Evolutionary conservation across 306 rosid genomes (phyloP), one percentile per base, ranked within the genome.

Genomic region (Quercus cerris): DNA sequence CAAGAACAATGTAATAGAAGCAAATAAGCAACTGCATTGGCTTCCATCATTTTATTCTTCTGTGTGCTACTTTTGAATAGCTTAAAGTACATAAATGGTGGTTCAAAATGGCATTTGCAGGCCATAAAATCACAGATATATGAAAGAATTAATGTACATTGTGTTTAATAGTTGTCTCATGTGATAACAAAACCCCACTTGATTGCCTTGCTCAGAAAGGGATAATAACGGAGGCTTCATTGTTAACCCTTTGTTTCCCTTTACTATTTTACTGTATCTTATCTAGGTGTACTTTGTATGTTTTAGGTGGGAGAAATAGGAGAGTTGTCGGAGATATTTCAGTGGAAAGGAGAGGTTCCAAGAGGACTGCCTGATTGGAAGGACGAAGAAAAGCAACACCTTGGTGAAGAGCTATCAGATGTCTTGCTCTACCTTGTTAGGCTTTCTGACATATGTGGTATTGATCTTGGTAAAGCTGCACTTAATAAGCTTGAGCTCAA

Each of bases 401-500:
- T 67, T 22, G 82, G 79, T 9, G 79, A 78, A 78, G 86, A 83
- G 38, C 80, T 78, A 5, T 69, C 82, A 15, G 76, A 78, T 10
- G 82, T 82, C 22, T 33, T 77, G 75, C 79, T 73, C 12, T 82
- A 77, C 41, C 78, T 73, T 20, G 61, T 74, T 18, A 66, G 82
- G 67, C 59, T 74, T 19, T 63, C 80, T 59, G 76, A 74, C 18
- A 49, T 78, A 27, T 78, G 76, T 52, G 77, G 79, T 22, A 19
- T 78, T 51, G 76, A 83, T 78, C 77, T 78, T 8, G 79, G 77
- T 22, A 61, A 74, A 23, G 83, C 79, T 27, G 79, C 51, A 5
- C 71, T 64, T 4, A 7, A 59, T 8, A 80, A 74, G 75, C 25
- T 74, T 10, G 75, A 56, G 56, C 79, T 74, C 18, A 80, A 80